phyloP scores from a whole-genome alignment of 2,329 filamentous ascomycete genomes.

The Trichophyton schoenleinii region DNA sequence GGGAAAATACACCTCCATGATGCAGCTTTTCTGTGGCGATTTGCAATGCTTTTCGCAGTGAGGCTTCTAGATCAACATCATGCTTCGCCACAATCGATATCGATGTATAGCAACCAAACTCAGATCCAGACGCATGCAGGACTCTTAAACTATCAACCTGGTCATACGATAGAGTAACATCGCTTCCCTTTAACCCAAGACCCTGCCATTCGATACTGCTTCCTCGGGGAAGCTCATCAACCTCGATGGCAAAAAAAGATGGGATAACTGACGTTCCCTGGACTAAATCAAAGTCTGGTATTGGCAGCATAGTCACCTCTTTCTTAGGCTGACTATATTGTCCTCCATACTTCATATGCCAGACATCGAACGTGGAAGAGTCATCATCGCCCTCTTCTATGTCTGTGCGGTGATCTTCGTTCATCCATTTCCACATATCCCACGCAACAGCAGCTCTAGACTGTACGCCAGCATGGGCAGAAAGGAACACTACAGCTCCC shows the following conservation, averaged over 20 bases:
- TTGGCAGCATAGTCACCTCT: constrained; percentile 15
- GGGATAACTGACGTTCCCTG: constrained; percentile 34
- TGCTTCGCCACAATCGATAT: constrained; percentile 21
- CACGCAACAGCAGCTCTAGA: constrained; percentile 28
- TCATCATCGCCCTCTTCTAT: constrained; percentile 23
- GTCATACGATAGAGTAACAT: constrained; percentile 16
- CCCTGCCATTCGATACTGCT: constrained; percentile 78
- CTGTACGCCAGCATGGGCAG: constrained; percentile 27
- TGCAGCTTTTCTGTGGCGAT: constrained; percentile 10
- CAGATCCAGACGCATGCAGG: constrained; percentile 16
- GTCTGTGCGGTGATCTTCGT: constrained; percentile 15
- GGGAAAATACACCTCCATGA: constrained; percentile 10
- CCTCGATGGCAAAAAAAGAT: constrained; percentile 62
- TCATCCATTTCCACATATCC: constrained; percentile 35
- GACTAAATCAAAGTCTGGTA: constrained; percentile 20
- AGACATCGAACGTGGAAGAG: constrained; percentile 29
- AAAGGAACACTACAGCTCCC: constrained; percentile 62
- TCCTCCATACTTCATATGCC: constrained; percentile 46
- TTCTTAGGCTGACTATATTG: constrained; percentile 31
- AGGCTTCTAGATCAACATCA: constrained; percentile 14
- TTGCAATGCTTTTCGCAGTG: constrained; percentile 18
- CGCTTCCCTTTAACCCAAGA: constrained; percentile 41
- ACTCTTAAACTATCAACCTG: constrained; percentile 14
- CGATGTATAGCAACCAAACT: constrained; percentile 16
- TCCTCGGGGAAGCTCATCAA: constrained; percentile 60